Evolutionary conservation across 306 rosid genomes (phyloP).

Genomic region (Coriaria nepalensis): DNA sequence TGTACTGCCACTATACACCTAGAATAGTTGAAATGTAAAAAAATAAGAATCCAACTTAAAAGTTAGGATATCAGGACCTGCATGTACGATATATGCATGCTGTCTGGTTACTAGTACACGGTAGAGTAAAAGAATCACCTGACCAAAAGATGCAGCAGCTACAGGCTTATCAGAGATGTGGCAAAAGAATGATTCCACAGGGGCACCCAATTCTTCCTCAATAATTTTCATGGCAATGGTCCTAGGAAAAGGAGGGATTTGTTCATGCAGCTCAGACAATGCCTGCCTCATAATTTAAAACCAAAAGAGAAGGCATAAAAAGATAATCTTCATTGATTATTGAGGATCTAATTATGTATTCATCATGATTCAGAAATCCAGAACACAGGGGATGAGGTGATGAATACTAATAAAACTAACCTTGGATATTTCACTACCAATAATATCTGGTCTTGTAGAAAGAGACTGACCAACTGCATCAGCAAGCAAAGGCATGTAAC

Average conservation of each 20-base stretch:
- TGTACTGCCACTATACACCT: slow-evolving; percentile 70
- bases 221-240: slow-evolving; percentile 67
- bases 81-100: slow-evolving; percentile 6
- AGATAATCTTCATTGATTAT: slow-evolving; percentile 7
- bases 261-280: slow-evolving; percentile 81
- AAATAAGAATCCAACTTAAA: slow-evolving; percentile 12
- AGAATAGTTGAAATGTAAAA: slow-evolving; percentile 16
- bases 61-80: not conserved
- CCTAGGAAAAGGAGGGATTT: slow-evolving; percentile 88
- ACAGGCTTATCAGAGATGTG: slow-evolving; percentile 74
- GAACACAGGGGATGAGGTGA: too few relatives aligned
- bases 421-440: slow-evolving; percentile 87
- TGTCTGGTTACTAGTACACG: not conserved
- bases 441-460: slow-evolving; percentile 94
- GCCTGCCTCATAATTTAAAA: slow-evolving; percentile 45
- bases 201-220: slow-evolving; percentile 76
- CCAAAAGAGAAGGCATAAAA: slow-evolving; percentile 10
- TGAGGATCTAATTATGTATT: too few relatives aligned
- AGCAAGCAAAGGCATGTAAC: slow-evolving; percentile 50
- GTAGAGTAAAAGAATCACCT: slow-evolving; percentile 37
- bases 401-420: slow-evolving; percentile 27
- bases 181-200: slow-evolving; percentile 56
- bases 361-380: too few relatives aligned
- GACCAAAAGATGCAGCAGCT: slow-evolving; percentile 98
- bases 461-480: slow-evolving; percentile 98